These are phyloP conservation scores for Buxus sempervirens DNA, from an alignment of 164 flowering plant genomes.

Conservation along the genomic window DNA sequence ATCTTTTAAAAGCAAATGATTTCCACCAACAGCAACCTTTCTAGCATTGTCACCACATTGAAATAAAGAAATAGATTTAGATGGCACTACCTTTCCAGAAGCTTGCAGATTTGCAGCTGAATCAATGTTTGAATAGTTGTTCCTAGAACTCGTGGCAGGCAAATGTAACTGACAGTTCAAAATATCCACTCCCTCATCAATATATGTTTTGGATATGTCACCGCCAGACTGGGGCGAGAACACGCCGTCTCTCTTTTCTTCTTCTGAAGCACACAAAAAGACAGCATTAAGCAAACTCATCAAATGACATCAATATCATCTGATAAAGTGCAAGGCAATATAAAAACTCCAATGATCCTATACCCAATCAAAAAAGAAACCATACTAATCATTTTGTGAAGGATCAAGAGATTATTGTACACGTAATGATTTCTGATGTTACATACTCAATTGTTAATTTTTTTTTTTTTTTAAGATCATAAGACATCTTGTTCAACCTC, in stretches of 20 bases:
- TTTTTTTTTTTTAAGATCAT: no score
- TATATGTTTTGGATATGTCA: conserved; percentile 17
- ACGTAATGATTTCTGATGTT: no score
- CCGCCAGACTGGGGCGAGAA: conserved; percentile 61
- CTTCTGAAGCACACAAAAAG: conserved; percentile 43
- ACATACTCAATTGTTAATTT: no score
- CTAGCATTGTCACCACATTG: conserved; percentile 5
- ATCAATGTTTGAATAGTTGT: conserved; percentile 11
- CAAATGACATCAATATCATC: background rate
- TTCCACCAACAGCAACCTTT: conserved; percentile 16
- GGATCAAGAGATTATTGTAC: background rate
- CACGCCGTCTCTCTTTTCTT: conserved; percentile 36
- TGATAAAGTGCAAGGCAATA: background rate
- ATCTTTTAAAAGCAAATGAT: conserved; percentile 6
- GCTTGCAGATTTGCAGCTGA: conserved; percentile 5
- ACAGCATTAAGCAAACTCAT: conserved; percentile 6
- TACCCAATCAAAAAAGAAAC: no score
- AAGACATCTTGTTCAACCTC: no score
- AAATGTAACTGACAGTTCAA: conserved; percentile 3
- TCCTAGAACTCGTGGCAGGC: conserved; percentile 4
- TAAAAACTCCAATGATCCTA: background rate
- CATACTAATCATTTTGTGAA: no score
- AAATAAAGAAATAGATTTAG: background rate
- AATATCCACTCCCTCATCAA: conserved; percentile 10
- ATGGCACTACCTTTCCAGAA: conserved; percentile 3